Evolutionary conservation across 1,284 basidiomycete genomes (phyloP).

Genomic region (Puccinia coronata): DNA sequence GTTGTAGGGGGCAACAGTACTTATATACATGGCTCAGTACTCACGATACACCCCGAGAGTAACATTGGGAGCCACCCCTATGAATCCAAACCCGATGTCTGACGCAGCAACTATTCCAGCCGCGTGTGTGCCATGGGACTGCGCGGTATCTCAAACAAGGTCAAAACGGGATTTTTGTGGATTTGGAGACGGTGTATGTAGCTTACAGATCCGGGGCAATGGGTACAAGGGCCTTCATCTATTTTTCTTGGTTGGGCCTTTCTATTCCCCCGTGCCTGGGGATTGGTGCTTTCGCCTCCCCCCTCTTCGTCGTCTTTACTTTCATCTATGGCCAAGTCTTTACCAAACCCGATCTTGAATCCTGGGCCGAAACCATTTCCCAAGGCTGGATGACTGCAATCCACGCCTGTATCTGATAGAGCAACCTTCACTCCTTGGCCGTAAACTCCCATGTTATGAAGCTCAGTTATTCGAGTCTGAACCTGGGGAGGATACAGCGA

Average conservation of each 20-base stretch:
- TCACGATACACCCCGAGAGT: slow-evolving; percentile 38
- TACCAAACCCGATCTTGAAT: slow-evolving; percentile 67
- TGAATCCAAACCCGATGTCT: slow-evolving; percentile 14
- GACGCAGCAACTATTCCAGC: slow-evolving; percentile 30
- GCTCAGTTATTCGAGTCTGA: slow-evolving; percentile 64
- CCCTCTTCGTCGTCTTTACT: not conserved
- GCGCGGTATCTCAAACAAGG: not conserved
- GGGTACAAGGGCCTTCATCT: slow-evolving; percentile 15
- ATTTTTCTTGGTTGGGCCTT: not conserved
- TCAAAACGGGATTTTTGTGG: no score
- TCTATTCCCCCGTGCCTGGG: no score
- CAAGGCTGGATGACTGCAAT: slow-evolving; percentile 68
- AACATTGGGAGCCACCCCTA: slow-evolving; percentile 36
- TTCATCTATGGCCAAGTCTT: slow-evolving; percentile 61
- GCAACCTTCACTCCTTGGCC: slow-evolving; percentile 36
- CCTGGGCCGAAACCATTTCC: slow-evolving; percentile 68
- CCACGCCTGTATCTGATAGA: slow-evolving; percentile 60
- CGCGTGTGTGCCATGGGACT: slow-evolving; percentile 32
- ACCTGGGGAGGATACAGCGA: slow-evolving; percentile 59
- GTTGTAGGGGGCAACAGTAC: not conserved
- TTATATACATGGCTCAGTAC: not conserved
- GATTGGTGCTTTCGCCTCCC: not conserved
- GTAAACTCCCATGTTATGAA: slow-evolving; percentile 50
- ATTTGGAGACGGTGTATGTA: not conserved
- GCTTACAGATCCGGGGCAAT: slow-evolving; percentile 10